Conservation (phyloP, 495 filamentous ascomycete species). For the Trichoderma erinaceum region DNA sequence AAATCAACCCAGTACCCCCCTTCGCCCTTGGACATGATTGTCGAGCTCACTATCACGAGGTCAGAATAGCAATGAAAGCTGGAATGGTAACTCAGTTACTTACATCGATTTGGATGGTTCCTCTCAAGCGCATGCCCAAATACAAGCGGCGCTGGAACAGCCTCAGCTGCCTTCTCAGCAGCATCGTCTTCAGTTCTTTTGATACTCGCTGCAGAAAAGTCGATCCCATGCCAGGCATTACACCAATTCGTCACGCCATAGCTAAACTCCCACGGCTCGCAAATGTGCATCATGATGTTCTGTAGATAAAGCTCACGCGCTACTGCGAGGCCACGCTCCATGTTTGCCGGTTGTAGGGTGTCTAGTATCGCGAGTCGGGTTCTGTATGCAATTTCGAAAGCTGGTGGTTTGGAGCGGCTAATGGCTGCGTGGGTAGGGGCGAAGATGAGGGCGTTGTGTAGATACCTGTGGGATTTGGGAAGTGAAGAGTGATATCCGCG, state of each 20-base stretch:
- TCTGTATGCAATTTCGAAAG: constrained; percentile 10
- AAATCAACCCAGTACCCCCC: constrained; percentile 14
- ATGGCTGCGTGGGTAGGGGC: neutral
- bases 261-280: constrained; percentile 16
- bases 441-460: constrained; percentile 15
- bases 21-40: constrained; percentile 13
- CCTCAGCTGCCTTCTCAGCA: neutral
- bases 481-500: neutral
- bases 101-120: constrained; percentile 7
- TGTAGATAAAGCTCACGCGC: neutral
- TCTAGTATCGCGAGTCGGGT: constrained; percentile 10
- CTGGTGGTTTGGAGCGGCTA: neutral
- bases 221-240: constrained; percentile 6
- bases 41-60: neutral
- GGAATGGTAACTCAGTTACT: neutral
- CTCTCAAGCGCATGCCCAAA: neutral
- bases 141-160: neutral
- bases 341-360: neutral
- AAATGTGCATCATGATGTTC: constrained; percentile 3
- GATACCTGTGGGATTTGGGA: neutral
- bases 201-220: neutral
- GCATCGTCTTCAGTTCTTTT: neutral
- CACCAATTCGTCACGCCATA: constrained; percentile 15
- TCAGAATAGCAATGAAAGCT: neutral
- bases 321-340: constrained; percentile 7